Evolutionary conservation across 2,329 filamentous ascomycete genomes (phyloP).

Genomic region (Talaromyces sp.): DNA sequence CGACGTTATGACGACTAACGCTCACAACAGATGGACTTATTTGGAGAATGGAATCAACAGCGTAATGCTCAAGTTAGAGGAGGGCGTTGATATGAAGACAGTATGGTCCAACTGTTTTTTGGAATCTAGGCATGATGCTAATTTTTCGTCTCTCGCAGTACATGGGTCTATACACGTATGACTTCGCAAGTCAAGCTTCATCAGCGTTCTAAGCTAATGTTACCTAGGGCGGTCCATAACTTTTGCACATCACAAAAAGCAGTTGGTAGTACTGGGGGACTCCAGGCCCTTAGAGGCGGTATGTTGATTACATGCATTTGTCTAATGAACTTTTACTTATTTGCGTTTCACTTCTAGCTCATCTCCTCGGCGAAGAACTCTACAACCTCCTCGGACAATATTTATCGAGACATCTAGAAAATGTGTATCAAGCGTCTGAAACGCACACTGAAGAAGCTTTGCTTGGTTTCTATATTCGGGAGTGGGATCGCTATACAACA

Average conservation of each 20-base stretch:
- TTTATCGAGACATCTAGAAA: constrained; percentile 71
- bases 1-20: constrained; percentile 11
- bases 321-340: constrained; percentile 20
- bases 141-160: constrained; percentile 54
- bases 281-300: constrained; percentile 69
- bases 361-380: constrained; percentile 90
- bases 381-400: constrained; percentile 90
- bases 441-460: constrained; percentile 85
- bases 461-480: constrained; percentile 87
- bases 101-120: constrained; percentile 45
- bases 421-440: constrained; percentile 68
- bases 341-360: constrained; percentile 56
- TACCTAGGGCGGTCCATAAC: constrained; percentile 80
- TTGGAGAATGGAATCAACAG: constrained; percentile 82
- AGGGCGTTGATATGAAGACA: constrained; percentile 89
- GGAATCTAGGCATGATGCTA: constrained; percentile 13
- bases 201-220: constrained; percentile 18
- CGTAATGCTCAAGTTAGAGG: constrained; percentile 89
- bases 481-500: constrained; percentile 94
- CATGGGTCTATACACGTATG: constrained; percentile 92
- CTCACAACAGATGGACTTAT: constrained; percentile 71
- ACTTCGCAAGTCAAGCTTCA: constrained; percentile 21
- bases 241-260: constrained; percentile 99
- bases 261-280: constrained; percentile 56
- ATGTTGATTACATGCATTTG: constrained; percentile 25